Evolutionary conservation across 1,284 basidiomycete species (phyloP), one percentile per base, ranked within the genome.

Genomic region (Cerrena zonata): DNA sequence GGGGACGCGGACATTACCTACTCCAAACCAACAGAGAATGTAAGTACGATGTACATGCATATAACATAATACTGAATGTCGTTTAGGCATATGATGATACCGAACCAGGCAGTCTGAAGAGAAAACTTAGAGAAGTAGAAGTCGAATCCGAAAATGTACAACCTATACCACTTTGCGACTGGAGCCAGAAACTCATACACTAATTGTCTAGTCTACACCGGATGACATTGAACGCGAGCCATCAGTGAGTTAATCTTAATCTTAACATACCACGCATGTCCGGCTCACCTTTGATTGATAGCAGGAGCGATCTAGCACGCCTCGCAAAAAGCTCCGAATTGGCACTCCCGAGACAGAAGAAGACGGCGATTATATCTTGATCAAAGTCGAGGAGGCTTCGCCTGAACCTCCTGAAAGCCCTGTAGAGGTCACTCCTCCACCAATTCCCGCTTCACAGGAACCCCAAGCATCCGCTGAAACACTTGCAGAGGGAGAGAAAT

Each of bases 51-150:
- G 15, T 37, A 15, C 47, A 23, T 42, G 13, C 12, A 18, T 41
- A 41, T 41, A 18, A 18, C 39, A 7, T 27, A 45, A 27, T 27
- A 27, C n/a, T 18, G 27, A 18, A 27, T 1, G 19, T 22, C 24
- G 5, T 36, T 41, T 46, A 61, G 60, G 34, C 50, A 5, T 47
- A 25, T 21, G 56, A 57, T 38, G 51, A 53, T 24, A 59, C 56
- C 12, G 57, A 58, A 38, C 55, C 58, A 12, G 55, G 58, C 4
- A 53, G 54, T 19, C 50, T 57, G 21, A 62, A 60, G 52, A 50
- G 61, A 24, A 61, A 61, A 41, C 34, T 24, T 45, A 53, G 59
- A 44, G 56, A 58, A 2, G 55, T 57, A 41, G 56, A 58, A 3
- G 56, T 56, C 21, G 53, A 56, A 34, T 23, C 7, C 25, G 45